Base-by-base conservation (phyloP, 768 basidiomycete genomes). In the Lactarius quietus region DNA sequence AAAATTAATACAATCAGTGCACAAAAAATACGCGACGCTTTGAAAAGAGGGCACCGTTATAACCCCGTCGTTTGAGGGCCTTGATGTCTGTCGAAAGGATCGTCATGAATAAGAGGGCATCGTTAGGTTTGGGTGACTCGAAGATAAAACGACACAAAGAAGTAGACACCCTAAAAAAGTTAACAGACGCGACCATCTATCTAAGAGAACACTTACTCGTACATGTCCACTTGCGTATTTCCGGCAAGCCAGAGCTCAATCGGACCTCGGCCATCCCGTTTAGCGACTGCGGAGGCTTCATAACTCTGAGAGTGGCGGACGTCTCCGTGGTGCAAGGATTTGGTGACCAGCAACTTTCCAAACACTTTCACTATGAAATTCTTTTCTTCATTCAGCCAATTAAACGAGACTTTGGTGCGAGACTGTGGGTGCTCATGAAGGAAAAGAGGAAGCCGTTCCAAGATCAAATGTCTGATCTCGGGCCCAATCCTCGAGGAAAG, bases 1-100 rank as follows among this genome's bases (percentile, higher is more conserved):
- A 41, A 70, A 77, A 26, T 23, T 65, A 28, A 74, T 71, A 61
- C 28, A 51, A 28, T 65, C 48, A 61, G 38, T 5, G 23, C 57
- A 68, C 70, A 57, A 38, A 7, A 26, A 7, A 26, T 26, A 54
- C 29, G 62, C 20, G 17, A 8, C 15, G 36, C 2, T 57, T 15
- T 12, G 64, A 41, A 12, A 45, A 36, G 53, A 15, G 71, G 79
- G 5, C 68, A 90, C 92, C 89, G 70, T 94, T 93, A 73, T 93
- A 95, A 6, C 93, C 95, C 68, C 93, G 80, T 43, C 93, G 80
- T 71, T 87, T 88, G 67, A 97, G 74, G 3, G 92, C 86, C 64
- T 86, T 83, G 45, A 98, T 76, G 68, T 95, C 93, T 0, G 95
- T 98, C 0, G 93, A 93, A 20, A 99, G 81, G 60, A 99, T 93